Evolutionary conservation across 1,284 basidiomycete species (phyloP), one percentile per base, ranked within the genome.

Genomic region (Ceratobasidium sp.): DNA sequence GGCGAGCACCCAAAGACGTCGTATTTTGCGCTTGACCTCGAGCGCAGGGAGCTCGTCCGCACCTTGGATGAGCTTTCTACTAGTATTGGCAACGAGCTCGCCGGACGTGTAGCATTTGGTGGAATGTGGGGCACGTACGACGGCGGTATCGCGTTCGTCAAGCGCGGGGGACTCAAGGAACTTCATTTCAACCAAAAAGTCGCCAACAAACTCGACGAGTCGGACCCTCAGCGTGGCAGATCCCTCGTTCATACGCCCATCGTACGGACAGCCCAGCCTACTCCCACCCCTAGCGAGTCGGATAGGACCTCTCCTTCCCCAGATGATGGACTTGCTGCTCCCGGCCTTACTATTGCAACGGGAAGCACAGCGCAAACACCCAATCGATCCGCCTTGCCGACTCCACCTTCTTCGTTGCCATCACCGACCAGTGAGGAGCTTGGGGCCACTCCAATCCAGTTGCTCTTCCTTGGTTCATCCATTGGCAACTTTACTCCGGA

Each of bases 11-110:
- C 87, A 0, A 85, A 87, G 10, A 87, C 92, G 75, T 91, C 88
- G 0, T 98, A 97, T 79, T 95, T 93, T 80, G 94, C 96, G 13
- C 89, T 99, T 64, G 96, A 98, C 76, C 87, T 98, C 31, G 94
- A 96, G 78, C 84, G 90, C 73, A 85, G 85, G 64, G 94, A 98
- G 77, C 87, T 98, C 35, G 85, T 90, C 72, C 88, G 94, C 27
- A 93, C 93, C 3, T 83, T 98, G 53, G 80, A 80, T 40, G 84
- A 89, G 75, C 87, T 98, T 72, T 79, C 84, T 45, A 77, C 80
- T 73, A 72, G 91, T 10, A 82, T 92, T 60, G 92, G 92, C 27
- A 76, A 81, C n/a, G 79, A 80, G 29, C 82, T 94, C 8, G 73
- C 81, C 45, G 91, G 89, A 58, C 91, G 90, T 75, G 86, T 96